Evolutionary conservation across 2,329 filamentous ascomycete genomes (phyloP), one percentile per base, ranked within the genome.

Genomic region (Ascochyta viciae-villosae): DNA sequence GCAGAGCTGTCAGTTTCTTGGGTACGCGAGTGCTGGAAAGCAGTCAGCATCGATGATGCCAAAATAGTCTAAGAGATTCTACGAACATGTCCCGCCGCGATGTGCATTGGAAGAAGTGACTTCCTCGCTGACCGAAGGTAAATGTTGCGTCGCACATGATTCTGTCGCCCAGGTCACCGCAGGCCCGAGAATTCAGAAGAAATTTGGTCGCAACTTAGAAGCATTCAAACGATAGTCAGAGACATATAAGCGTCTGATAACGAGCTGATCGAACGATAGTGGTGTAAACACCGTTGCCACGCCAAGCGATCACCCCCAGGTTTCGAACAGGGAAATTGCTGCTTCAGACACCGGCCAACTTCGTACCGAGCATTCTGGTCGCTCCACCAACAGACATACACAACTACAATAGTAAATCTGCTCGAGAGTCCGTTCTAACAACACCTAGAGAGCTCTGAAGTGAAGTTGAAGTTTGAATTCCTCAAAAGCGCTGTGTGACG

Each of bases 101-200:
- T 12, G 70, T 58, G 52, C 71, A 69, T 51, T 73, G 70, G 34
- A 74, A 69, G 60, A 67, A 73, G 49, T 74, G 71, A 57, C 62
- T 66, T 29, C 72, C 72, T n/a, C 70, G 63, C 51, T 75, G 72
- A 43, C 72, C 70, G 52, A 75, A 73, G 13, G 72, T 57, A 45
- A 74, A 70, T 4, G 64, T 72, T 24, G 70, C 55, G 45, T 75
- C 70, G 57, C 71, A 71, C 72, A 74, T 74, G 40, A 37, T 54
- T 29, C 24, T 34, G 9, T 16, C 15, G 22, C 7, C 35, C 26
- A 22, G 29, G 19, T 45, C 31, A 26, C 23, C n/a, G 22, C 29
- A 40, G 31, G 9, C 16, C 23, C 15, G 16, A 22, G 1, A 19
- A 1, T 26, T n/a, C 15, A 27, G 5, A 6, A 15, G 9, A 3